Evolutionary conservation across 495 filamentous ascomycete genomes (phyloP).

Genomic region (Aspergillus sclerotiicarbonarius): DNA sequence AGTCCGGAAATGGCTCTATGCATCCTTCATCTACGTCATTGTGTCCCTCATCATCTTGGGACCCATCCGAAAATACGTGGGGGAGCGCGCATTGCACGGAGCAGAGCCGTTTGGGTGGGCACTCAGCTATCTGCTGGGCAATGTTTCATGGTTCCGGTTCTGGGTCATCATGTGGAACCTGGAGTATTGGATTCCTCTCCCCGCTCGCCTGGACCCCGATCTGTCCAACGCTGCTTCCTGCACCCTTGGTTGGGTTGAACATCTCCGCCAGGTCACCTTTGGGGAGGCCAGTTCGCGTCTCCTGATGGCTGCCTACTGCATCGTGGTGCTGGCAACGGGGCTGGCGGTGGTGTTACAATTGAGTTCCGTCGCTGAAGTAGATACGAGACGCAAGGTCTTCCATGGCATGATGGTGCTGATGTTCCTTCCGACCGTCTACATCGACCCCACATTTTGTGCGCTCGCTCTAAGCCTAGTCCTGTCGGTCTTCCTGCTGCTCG

Average conservation of each 20-base stretch:
- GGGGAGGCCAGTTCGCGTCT: conserved; percentile 83
- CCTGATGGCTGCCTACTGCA: conserved; percentile 69
- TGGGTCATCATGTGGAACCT: conserved; percentile 63
- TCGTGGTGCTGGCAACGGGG: conserved; percentile 63
- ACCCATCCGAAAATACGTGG: conserved; percentile 68
- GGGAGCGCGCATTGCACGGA: conserved; percentile 60
- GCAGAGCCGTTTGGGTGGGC: conserved; percentile 91
- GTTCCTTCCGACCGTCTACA: conserved; percentile 79
- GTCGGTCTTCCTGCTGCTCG: conserved; percentile 79
- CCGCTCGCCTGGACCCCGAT: conserved; percentile 44
- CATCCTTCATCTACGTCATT: conserved; percentile 69
- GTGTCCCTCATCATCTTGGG: conserved; percentile 63
- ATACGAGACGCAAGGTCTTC: conserved; percentile 97
- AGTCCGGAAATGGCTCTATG: conserved; percentile 78
- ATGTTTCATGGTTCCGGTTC: conserved; percentile 65
- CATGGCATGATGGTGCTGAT: conserved; percentile 97
- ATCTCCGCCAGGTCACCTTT: conserved; percentile 54
- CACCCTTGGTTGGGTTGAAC: conserved; percentile 56
- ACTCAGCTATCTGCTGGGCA: conserved; percentile 82
- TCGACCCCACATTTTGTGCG: conserved; percentile 81
- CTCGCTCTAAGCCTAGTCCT: conserved; percentile 74
- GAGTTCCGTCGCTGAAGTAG: conserved; percentile 73
- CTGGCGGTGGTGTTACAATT: conserved; percentile 71
- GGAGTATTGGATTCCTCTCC: conserved; percentile 73
- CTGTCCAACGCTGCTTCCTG: conserved; percentile 33